These are phyloP conservation scores for Otatea glauca DNA, from an alignment of 176 grass and related monocot species.

Conservation along the genomic window DNA sequence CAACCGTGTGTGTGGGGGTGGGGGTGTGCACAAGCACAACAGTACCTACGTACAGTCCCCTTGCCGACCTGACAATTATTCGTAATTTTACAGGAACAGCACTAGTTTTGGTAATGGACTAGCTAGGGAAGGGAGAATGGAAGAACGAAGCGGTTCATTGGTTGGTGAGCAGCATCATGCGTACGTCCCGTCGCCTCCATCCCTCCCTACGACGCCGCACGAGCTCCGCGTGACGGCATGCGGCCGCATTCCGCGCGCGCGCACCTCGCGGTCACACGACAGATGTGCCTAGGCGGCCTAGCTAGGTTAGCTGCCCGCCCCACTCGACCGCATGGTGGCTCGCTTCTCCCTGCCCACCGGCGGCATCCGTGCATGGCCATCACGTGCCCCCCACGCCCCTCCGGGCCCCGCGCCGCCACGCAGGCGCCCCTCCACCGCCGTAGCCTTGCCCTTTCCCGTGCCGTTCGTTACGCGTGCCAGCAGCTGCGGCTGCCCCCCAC, in stretches of 20 bases:
- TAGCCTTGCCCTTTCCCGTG: not conserved
- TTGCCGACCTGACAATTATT: no score
- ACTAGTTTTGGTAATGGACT: no score
- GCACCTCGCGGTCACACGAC: conserved; percentile 14
- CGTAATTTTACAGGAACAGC: no score
- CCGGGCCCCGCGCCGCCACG: conserved; percentile 23
- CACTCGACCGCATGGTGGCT: not conserved
- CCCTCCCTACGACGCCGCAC: not conserved
- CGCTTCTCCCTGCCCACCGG: not conserved
- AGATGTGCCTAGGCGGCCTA: not conserved
- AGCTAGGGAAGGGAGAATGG: no score
- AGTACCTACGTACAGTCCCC: no score
- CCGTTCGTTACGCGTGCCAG: conserved; percentile 28
- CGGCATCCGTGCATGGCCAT: conserved; percentile 20
- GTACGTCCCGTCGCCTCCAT: not conserved
- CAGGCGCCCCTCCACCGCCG: not conserved
- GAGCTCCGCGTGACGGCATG: not conserved
- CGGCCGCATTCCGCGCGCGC: not conserved
- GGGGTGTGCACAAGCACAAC: no score
- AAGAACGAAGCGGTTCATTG: not conserved
- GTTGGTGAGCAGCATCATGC: conserved; percentile 24
- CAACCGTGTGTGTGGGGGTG: no score
- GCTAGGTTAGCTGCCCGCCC: not conserved
- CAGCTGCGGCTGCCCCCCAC: not conserved
- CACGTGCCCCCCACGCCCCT: conserved; percentile 40